Percentiles rank a stretch among this genome's conserved stretches.
phyloP scores from a whole-genome alignment of 768 basidiomycete species.

The Ephemerocybe angulata region DNA sequence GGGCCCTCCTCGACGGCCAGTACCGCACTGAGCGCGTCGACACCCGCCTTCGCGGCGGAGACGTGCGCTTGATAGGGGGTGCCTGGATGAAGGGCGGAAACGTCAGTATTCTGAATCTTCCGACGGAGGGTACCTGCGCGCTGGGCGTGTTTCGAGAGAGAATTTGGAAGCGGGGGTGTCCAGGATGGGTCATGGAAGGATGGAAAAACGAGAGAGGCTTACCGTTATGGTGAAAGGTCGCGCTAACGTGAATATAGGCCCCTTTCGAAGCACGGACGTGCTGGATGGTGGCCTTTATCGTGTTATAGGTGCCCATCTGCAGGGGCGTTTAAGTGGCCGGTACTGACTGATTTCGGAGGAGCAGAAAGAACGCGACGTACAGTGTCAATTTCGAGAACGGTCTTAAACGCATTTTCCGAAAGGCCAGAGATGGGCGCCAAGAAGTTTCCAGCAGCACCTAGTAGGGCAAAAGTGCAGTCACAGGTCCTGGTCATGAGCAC shows the following conservation, averaged over 20 bases:
- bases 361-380: constrained; percentile 40
- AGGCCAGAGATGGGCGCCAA: constrained; percentile 79
- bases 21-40: constrained; percentile 84
- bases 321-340: neutral
- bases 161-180: no score
- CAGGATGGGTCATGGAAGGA: neutral
- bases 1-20: constrained; percentile 94
- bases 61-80: constrained; percentile 90
- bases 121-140: no score
- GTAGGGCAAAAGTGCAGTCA: neutral
- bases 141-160: constrained; percentile 5
- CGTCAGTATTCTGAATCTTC: constrained; percentile 3
- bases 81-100: constrained; percentile 35
- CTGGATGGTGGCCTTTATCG: constrained; percentile 85
- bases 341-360: no score
- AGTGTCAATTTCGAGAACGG: constrained; percentile 92
- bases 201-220: constrained; percentile 16
- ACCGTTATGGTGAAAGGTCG: constrained; percentile 85
- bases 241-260: constrained; percentile 85
- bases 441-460: constrained; percentile 96
- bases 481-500: neutral
- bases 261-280: constrained; percentile 71
- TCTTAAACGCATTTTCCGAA: constrained; percentile 87
- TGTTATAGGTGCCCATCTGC: constrained; percentile 90
- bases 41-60: constrained; percentile 90